Base-by-base conservation (phyloP, 2,329 filamentous ascomycete genomes). In the Colletotrichum orchidophilum region DNA sequence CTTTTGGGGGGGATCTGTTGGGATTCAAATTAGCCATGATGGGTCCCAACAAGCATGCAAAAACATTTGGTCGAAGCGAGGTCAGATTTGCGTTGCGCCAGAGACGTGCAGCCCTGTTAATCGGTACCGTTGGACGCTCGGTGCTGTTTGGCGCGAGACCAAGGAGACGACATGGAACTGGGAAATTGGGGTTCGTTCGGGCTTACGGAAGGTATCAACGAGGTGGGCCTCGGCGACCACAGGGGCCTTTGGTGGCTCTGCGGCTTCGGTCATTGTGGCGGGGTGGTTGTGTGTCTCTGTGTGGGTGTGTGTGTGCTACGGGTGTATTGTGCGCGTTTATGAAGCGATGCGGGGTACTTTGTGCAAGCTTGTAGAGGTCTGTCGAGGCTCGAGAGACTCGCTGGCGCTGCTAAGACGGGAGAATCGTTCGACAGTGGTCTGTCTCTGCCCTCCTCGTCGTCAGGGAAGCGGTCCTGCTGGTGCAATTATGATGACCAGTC, bases 181-280 rank as follows among this genome's bases (percentile, higher is more conserved):
- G 57, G 52, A 58, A 67, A 49, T 66, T 71, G 67, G 62, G 67
- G 67, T 68, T 27, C 39, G 66, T 53, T 73, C 50, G 67, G 65
- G 63, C 89, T 87, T 83, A 92, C 90, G 88, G 78, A 85, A 94
- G 24, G 92, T 95, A 82, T 94, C 91, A 76, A 94, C 92, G 79
- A 91, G 83, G 82, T 94, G 92, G 78, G 93, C 92, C 86, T 95
- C 93, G 73, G 87, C 86, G 77, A 95, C 92, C 77, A 93, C 91
- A 58, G 87, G 88, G 75, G 76, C 78, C 80, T 85, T 87, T 77
- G 75, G 76, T 74, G 81, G 75, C 69, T 81, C 81, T 69, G 64
- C 66, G 73, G 78, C 79, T 77, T 82, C 82, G 77, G 83, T 83
- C 87, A 89, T 88, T 72, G 73, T 75, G 77, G 76, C 69, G 75